Evolutionary conservation across 2,329 filamentous ascomycete species (phyloP), one percentile per base, ranked within the genome.

Genomic region (Ophiostoma piceae): DNA sequence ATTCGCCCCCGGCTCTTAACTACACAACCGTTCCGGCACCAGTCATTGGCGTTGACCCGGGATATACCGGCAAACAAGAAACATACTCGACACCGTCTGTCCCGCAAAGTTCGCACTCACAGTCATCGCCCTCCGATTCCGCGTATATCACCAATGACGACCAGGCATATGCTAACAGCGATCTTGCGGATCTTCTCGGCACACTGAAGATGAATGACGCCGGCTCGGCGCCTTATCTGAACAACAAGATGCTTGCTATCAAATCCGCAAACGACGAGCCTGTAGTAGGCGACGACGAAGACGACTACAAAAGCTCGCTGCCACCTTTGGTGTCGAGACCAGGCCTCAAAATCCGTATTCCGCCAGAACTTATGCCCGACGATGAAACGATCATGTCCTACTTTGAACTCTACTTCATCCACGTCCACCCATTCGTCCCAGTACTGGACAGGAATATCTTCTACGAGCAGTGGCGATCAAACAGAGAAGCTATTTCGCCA

Each of bases 341-440:
- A 8, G 92, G 92, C 67, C 84, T 88, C 29, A 93, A 90, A 71
- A 90, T 97, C 71, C 88, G 92, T 47, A 97, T 98, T 72, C 95
- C 94, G 0, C 92, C 91, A 0, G 93, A 96, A 75, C 85, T 98
- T 76, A 97, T 98, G 93, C 94, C 94, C 0, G 86, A 90, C 39
- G 92, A 97, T 41, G 89, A 92, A 64, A 92, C 92, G 47, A 89
- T 90, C 4, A 82, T 93, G 76, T 86, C 91, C 47, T 96, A 95
- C 77, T 96, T 98, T 77, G 88, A 95, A 54, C 90, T 96, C 62
- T 98, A 92, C 78, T 98, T 98, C 78, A 83, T 85, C 43, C 89
- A 97, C 74, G 91, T 97, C 41, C 95, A 98, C 76, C 94, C 94
- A 0, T 98, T 97, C 75, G 89, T 96, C 1, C 94, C 94, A 0